phyloP scores from a whole-genome alignment of 352 stramenopile genomes.

The Plasmopara muralis region DNA sequence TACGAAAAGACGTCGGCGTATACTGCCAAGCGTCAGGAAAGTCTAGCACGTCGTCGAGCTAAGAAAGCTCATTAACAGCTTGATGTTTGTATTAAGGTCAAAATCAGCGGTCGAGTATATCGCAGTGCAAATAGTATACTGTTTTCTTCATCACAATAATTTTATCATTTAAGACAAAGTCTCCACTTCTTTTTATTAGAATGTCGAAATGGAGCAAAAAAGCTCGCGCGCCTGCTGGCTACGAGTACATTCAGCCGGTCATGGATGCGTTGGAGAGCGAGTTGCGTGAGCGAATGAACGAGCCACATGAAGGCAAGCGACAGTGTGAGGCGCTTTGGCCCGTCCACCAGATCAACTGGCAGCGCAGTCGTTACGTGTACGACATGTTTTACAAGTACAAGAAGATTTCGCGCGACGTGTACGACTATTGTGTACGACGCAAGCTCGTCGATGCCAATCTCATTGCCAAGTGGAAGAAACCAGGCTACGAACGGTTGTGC shows the following conservation, averaged over 20 bases:
- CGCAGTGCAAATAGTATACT: no score
- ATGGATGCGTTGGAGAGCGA: conserved; percentile 96
- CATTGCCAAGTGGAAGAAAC: conserved; percentile 99
- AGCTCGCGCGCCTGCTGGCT: conserved; percentile 86
- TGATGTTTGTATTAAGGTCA: no score
- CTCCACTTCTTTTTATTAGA: not conserved
- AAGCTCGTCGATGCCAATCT: conserved; percentile 95
- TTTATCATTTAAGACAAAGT: no score
- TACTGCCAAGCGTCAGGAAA: conserved; percentile 7
- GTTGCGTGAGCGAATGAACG: conserved; percentile 96
- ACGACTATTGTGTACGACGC: conserved; percentile 95
- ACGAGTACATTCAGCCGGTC: conserved; percentile 92
- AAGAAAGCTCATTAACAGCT: conserved; percentile 1
- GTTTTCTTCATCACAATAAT: not conserved
- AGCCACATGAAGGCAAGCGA: conserved; percentile 95
- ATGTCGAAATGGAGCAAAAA: conserved; percentile 89
- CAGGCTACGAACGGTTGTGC: conserved; percentile 97
- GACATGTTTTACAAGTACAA: conserved; percentile 99
- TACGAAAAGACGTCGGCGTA: conserved; percentile 12
- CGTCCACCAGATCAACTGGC: conserved; percentile 99
- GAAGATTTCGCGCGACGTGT: conserved; percentile 93
- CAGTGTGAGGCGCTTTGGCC: conserved; percentile 98
- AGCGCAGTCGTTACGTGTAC: conserved; percentile 97
- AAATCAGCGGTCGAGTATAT: no score
- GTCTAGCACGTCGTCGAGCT: conserved; percentile 5